Conservation (phyloP, 2,329 filamentous ascomycete genomes). For the Teratosphaeria gauchensis region DNA sequence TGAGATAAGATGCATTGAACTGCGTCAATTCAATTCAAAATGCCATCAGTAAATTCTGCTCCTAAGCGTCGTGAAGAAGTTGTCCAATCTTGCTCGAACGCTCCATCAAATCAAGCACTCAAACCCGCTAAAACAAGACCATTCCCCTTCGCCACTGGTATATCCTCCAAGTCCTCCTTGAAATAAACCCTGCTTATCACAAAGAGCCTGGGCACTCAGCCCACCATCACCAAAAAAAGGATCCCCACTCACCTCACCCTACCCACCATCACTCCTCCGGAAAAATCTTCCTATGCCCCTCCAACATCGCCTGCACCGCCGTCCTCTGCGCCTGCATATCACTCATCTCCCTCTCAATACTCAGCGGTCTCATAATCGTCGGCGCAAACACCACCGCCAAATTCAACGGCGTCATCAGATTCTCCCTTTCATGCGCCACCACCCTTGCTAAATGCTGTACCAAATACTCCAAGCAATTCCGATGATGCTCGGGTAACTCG, state of each 20-base stretch:
- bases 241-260: too few species aligned
- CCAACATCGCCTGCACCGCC: slow-evolving; percentile 85
- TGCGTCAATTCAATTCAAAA: too few species aligned
- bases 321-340: slow-evolving; percentile 92
- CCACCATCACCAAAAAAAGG: too few species aligned
- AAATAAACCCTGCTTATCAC: not conserved
- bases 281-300: slow-evolving; percentile 30
- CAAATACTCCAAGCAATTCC: slow-evolving; percentile 83
- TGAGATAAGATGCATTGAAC: too few species aligned
- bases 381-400: slow-evolving; percentile 94
- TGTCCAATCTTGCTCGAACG: not conserved
- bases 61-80: not conserved
- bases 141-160: not conserved
- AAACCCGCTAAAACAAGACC: not conserved
- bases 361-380: slow-evolving; percentile 88
- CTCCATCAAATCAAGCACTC: not conserved
- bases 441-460: slow-evolving; percentile 89
- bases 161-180: not conserved
- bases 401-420: slow-evolving; percentile 95
- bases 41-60: not conserved
- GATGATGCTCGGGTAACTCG: slow-evolving; percentile 71
- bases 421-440: slow-evolving; percentile 70
- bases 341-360: slow-evolving; percentile 86
- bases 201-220: too few species aligned
- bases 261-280: slow-evolving; percentile 1